Percentiles rank a stretch among this genome's conserved stretches.
Evolutionary conservation across 2,329 filamentous ascomycete species (phyloP).

Genomic region (Aspergillus alliaceus): DNA sequence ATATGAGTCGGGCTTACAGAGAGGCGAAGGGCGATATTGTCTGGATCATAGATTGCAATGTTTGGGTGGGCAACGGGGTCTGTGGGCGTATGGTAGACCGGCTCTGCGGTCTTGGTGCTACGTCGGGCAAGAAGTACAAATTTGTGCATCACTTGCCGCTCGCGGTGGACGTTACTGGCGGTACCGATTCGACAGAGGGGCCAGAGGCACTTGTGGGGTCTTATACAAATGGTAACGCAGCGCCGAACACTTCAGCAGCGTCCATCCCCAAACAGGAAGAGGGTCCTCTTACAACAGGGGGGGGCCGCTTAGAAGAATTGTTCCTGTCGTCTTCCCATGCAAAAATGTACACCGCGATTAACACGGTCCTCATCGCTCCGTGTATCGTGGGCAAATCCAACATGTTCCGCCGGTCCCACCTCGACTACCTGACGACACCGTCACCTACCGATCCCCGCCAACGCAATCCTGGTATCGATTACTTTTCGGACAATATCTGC

Average conservation of each 20-base stretch:
- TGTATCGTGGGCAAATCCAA: slow-evolving; percentile 97
- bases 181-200: slow-evolving; percentile 25
- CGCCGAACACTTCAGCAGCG: background rate
- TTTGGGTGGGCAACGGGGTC: slow-evolving; percentile 81
- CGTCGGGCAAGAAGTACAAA: slow-evolving; percentile 63
- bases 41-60: slow-evolving; percentile 95
- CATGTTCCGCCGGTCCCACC: slow-evolving; percentile 93
- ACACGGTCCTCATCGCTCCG: slow-evolving; percentile 83
- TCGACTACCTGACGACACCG: slow-evolving; percentile 67
- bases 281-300: slow-evolving; percentile 51
- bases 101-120: slow-evolving; percentile 65
- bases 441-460: slow-evolving; percentile 49
- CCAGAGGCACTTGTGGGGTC: slow-evolving; percentile 26
- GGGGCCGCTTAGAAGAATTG: slow-evolving; percentile 86
- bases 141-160: slow-evolving; percentile 94
- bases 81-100: slow-evolving; percentile 87
- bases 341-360: slow-evolving; percentile 98
- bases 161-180: slow-evolving; percentile 68
- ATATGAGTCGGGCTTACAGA: slow-evolving; percentile 89
- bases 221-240: slow-evolving; percentile 12
- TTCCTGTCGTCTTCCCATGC: slow-evolving; percentile 93
- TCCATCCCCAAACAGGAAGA: slow-evolving; percentile 16
- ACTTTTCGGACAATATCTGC: slow-evolving; percentile 94
- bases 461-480: slow-evolving; percentile 72
- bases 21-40: slow-evolving; percentile 85